Evolutionary conservation across 805 yeast species (phyloP), one percentile per base, ranked within the genome.

Genomic region (Metschnikowia kunwiensis): DNA sequence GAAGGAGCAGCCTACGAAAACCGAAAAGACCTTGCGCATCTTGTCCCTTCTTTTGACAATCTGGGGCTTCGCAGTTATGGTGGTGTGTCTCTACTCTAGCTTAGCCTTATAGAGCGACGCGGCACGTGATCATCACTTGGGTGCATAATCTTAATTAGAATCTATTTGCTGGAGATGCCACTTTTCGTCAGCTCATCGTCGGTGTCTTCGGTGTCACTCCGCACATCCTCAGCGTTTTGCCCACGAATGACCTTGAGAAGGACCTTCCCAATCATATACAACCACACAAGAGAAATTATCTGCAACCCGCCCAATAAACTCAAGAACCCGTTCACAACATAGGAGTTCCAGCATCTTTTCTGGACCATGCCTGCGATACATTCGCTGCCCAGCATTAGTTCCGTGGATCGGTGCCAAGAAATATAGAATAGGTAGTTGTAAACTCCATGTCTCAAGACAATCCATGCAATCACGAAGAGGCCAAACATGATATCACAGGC

Each of bases 181-280:
- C 30, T 34, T 18, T 31, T 32, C n/a, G 24, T 14, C 36, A 24
- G 27, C 17, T 63, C 68, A 4, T 42, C 52, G 23, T 60, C 68
- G 8, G 67, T 69, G 34, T 80, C 86, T 37, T 85, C 94, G 38
- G 73, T 81, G 50, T 86, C 95, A 55, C 91, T 81, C 61, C 96
- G 77, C 21, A 82, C 81, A 57, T 88, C 96, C 49, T 86, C 95
- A 1, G 96, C 96, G 23, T 78, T 77, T 15, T 61, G 68, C 4
- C 96, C 96, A 7, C 72, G 66, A 17, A 86, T 44, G 16, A 87
- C 91, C 55, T 74, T 79, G 37, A 70, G 57, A 8, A 85, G 86
- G 17, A 87, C 94, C 48, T 75, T 78, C 9, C 74, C 43, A 40
- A 88, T 87, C 63, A 83, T 68, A 53, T 66, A 76, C 72, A 87